Percentiles rank a stretch among this genome's conserved stretches.
These are phyloP conservation scores for Eucalyptus grandis DNA, from an alignment of 345 rosid species.

Conservation along the genomic window DNA sequence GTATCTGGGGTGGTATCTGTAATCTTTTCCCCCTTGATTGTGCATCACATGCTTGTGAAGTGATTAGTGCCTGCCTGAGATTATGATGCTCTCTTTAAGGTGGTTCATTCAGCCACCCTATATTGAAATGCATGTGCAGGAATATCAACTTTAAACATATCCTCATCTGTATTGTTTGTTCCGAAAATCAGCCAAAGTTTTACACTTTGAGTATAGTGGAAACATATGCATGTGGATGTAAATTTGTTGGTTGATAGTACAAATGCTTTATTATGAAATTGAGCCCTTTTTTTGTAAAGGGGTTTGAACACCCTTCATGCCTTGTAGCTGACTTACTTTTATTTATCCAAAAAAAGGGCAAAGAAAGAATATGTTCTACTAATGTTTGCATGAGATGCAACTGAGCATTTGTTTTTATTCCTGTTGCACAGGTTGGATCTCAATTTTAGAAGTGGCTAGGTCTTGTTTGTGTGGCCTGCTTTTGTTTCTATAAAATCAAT, in stretches of 20 bases:
- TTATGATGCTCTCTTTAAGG: not conserved
- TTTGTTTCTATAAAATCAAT: not conserved
- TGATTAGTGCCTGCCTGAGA: not conserved
- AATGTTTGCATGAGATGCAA: not conserved
- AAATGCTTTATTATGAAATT: not conserved
- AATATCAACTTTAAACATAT: not conserved
- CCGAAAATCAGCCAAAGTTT: not conserved
- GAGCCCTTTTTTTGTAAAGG: not conserved
- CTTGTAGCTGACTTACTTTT: not conserved
- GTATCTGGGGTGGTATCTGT: not conserved
- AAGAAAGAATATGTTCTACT: not conserved
- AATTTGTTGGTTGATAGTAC: not conserved
- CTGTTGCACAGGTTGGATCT: not conserved
- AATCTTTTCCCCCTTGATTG: not conserved
- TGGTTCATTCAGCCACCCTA: not conserved
- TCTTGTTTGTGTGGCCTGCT: not conserved
- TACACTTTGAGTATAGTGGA: not conserved
- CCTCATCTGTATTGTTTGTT: not conserved
- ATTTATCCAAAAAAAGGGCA: not conserved
- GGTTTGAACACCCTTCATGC: not conserved
- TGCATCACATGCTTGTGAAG: not conserved
- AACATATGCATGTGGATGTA: not conserved
- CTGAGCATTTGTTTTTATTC: not conserved
- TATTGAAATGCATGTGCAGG: not conserved
- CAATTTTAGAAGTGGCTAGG: not conserved